Evolutionary conservation across 1,139 yeast species (phyloP).

Genomic region (Taphrina wiesneri): DNA sequence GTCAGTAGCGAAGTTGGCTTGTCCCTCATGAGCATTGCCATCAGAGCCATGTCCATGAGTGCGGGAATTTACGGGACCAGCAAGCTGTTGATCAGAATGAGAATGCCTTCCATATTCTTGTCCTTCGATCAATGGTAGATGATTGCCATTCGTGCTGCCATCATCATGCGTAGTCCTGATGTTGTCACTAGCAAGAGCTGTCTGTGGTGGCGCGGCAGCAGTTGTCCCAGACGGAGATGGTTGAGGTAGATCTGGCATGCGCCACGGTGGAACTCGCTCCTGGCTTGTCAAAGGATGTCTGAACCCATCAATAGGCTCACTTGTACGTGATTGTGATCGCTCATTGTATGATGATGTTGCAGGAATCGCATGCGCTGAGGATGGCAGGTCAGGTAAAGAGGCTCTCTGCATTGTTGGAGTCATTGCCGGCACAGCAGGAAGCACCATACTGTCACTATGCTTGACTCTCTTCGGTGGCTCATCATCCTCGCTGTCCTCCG

Average conservation of each 20-base stretch:
- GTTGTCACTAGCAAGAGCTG: not conserved
- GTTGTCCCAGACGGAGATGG: not conserved
- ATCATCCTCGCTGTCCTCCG: conserved; percentile 22
- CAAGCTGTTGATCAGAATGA: not conserved
- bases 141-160: not conserved
- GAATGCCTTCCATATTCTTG: not conserved
- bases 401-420: not conserved
- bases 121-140: not conserved
- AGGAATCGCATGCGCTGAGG: not conserved
- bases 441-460: conserved; percentile 10
- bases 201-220: not conserved
- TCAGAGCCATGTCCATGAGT: not conserved
- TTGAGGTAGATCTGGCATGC: not conserved
- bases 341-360: not conserved
- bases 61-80: not conserved
- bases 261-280: not conserved
- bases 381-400: not conserved
- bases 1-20: not conserved
- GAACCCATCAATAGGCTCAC: not conserved
- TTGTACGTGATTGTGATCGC: not conserved
- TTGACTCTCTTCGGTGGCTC: conserved; percentile 5
- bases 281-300: not conserved
- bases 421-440: not conserved
- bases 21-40: not conserved
- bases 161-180: not conserved